These are phyloP conservation scores for Ulota crispa DNA, from an alignment of 225 moss, liverwort and hornwort species.

Conservation along the genomic window DNA sequence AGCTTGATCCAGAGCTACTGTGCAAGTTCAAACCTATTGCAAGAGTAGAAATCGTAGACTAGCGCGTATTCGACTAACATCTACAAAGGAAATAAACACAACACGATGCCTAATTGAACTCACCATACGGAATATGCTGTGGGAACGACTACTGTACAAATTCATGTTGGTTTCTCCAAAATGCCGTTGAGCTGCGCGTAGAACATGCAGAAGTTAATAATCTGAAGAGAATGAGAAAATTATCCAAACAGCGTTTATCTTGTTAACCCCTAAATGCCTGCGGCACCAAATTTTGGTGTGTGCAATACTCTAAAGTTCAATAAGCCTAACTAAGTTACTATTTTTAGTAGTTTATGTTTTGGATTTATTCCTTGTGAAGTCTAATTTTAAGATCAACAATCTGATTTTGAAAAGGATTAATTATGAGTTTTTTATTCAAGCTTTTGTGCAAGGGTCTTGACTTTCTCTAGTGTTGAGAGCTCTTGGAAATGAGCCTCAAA, in stretches of 20 bases:
- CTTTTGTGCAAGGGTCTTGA: too few species aligned
- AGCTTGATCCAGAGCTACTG: neutral
- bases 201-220: slow-evolving; percentile 3
- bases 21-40: neutral
- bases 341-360: too few species aligned
- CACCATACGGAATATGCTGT: slow-evolving; percentile 96
- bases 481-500: too few species aligned
- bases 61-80: neutral
- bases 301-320: too few species aligned
- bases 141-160: slow-evolving; percentile 90
- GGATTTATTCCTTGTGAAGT: too few species aligned
- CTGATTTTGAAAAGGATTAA: too few species aligned
- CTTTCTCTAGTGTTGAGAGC: too few species aligned
- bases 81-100: neutral
- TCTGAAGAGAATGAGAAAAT: neutral
- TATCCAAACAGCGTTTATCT: neutral
- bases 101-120: slow-evolving; percentile 15
- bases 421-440: too few species aligned
- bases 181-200: slow-evolving; percentile 73
- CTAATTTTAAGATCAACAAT: too few species aligned
- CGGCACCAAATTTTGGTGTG: too few species aligned
- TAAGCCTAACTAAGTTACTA: too few species aligned
- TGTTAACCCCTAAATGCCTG: too few species aligned
- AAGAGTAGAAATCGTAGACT: neutral
- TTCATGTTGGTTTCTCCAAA: slow-evolving; percentile 99